Conservation (phyloP, 176 grass and related monocot species). For the Echinochloa phyllopogon region DNA sequence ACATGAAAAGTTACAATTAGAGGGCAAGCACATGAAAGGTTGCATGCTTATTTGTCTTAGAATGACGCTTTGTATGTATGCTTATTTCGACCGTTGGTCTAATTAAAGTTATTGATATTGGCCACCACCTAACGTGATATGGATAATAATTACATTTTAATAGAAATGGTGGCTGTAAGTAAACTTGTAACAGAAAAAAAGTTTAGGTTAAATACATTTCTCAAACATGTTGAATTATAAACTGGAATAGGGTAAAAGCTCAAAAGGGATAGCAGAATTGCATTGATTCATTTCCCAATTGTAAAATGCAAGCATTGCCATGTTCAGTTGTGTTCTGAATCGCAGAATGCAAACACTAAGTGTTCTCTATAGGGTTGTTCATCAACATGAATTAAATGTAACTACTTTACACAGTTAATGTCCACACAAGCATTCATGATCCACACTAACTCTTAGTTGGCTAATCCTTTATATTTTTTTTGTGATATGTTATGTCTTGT, state of each 20-base stretch:
- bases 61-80: neutral
- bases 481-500: neutral
- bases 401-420: neutral
- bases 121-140: neutral
- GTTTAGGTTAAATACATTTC: conserved; percentile 13
- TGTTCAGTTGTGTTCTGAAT: conserved; percentile 12
- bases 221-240: neutral
- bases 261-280: conserved; percentile 21
- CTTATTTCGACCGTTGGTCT: conserved; percentile 17
- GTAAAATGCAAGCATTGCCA: neutral
- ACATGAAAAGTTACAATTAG: neutral
- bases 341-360: conserved; percentile 21
- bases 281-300: neutral
- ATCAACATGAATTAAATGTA: conserved; percentile 33
- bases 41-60: conserved; percentile 14
- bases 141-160: neutral
- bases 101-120: neutral
- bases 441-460: neutral
- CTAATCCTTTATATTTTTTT: neutral
- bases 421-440: neutral
- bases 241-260: conserved; percentile 20
- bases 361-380: conserved; percentile 9
- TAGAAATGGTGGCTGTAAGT: neutral
- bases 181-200: conserved; percentile 2
- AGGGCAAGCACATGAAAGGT: neutral